Conservation (phyloP, 179 eudicot species). For the Silene vulgaris region DNA sequence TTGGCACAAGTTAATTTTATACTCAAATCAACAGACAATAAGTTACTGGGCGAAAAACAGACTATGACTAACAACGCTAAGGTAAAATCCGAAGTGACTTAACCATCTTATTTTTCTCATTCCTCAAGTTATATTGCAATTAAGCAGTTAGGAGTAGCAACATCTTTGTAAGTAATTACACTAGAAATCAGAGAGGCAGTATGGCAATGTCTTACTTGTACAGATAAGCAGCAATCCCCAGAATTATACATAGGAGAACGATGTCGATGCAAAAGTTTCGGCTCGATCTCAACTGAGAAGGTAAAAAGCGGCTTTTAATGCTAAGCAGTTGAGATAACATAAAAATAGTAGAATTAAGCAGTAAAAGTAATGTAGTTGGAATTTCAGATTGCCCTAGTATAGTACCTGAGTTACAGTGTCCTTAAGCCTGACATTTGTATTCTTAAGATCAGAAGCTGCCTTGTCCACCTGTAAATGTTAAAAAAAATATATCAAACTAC, state of each 20-base stretch:
- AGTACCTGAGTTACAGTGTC: constrained; percentile 90
- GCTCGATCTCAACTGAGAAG: constrained; percentile 78
- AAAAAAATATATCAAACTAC: neutral
- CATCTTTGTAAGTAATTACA: neutral
- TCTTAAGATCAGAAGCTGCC: constrained; percentile 90
- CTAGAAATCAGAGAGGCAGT: neutral
- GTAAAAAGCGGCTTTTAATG: neutral
- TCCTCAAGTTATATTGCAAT: constrained; percentile 1
- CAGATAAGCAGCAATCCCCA: constrained; percentile 88
- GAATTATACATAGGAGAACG: constrained; percentile 70
- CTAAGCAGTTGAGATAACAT: neutral
- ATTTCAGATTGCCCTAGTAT: constrained; percentile 23
- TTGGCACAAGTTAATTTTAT: neutral
- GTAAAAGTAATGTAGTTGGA: neutral
- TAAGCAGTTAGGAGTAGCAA: neutral
- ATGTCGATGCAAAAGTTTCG: constrained; percentile 89
- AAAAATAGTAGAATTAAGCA: neutral
- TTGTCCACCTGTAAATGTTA: constrained; percentile 61
- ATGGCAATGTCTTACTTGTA: constrained; percentile 65
- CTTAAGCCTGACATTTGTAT: constrained; percentile 90
- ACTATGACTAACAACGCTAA: neutral
- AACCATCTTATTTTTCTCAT: constrained; percentile 2
- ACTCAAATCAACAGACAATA: neutral
- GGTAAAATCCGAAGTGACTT: neutral
- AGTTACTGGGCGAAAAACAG: neutral